phyloP scores from a whole-genome alignment of 768 basidiomycete species.

The Termitomyces sp. region DNA sequence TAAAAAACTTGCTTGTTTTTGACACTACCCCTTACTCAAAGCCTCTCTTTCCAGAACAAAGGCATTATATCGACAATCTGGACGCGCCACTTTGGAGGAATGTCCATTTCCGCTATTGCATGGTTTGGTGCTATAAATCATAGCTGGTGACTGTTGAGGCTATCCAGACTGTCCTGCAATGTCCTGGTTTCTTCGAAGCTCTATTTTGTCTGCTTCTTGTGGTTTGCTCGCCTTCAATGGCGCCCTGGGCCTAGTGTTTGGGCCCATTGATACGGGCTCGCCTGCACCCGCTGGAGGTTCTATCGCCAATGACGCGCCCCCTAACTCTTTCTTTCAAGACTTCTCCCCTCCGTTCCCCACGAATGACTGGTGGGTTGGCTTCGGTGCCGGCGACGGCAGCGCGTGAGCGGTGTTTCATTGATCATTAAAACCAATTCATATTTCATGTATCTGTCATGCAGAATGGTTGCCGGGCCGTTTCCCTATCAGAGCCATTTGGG shows the following conservation, averaged over 20 bases:
- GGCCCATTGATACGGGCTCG: slow-evolving; percentile 23
- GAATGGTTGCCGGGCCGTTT: slow-evolving; percentile 29
- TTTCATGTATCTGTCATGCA: slow-evolving; percentile 7
- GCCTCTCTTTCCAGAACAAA: neutral
- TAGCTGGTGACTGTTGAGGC: neutral
- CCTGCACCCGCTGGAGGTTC: slow-evolving; percentile 25
- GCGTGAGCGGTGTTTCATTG: slow-evolving; percentile 15
- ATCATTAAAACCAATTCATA: neutral
- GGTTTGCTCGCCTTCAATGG: slow-evolving; percentile 6
- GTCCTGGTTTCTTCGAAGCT: slow-evolving; percentile 11
- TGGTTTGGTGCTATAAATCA: slow-evolving; percentile 15
- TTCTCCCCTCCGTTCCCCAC: slow-evolving; percentile 31
- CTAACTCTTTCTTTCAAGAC: slow-evolving; percentile 31
- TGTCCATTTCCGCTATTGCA: slow-evolving; percentile 1
- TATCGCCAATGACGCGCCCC: slow-evolving; percentile 25
- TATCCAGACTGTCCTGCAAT: slow-evolving; percentile 9
- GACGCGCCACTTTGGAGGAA: slow-evolving; percentile 4
- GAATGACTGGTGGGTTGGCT: slow-evolving; percentile 34
- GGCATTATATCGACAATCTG: neutral
- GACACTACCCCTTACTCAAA: neutral
- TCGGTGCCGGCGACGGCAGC: slow-evolving; percentile 24
- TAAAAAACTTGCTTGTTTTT: neutral
- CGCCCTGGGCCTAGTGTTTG: slow-evolving; percentile 18
- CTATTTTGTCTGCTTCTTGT: slow-evolving; percentile 8
- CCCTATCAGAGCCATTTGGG: slow-evolving; percentile 28